Conservation (phyloP, 2,329 filamentous ascomycete species). For the Blumeria hordei region DNA sequence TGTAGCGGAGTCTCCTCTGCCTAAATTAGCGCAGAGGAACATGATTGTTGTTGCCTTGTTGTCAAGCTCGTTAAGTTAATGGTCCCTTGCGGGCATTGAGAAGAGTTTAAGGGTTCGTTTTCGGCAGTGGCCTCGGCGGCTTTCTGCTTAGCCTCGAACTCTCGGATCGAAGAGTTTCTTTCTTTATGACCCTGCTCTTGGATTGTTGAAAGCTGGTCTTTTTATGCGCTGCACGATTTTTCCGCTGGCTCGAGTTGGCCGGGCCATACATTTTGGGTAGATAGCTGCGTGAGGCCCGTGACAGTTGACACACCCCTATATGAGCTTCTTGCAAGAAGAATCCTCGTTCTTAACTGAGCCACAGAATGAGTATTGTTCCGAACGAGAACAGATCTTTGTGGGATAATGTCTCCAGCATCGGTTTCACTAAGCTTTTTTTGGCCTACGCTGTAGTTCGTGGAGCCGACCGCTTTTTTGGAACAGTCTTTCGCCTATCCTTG, state of each 20-base stretch:
- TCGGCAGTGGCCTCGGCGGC: too few species aligned
- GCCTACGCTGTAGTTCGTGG: not conserved
- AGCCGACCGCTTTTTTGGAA: too few species aligned
- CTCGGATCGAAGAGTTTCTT: too few species aligned
- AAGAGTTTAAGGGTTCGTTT: too few species aligned
- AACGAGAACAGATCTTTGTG: not conserved
- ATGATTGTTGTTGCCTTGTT: too few species aligned
- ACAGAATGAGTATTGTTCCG: not conserved
- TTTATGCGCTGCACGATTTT: not conserved
- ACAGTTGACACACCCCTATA: not conserved
- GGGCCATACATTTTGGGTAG: not conserved
- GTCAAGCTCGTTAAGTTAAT: too few species aligned
- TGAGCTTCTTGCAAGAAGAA: not conserved
- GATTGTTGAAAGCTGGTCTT: not conserved
- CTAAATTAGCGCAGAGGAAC: too few species aligned
- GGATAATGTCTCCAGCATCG: not conserved
- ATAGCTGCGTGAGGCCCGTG: not conserved
- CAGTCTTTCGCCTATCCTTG: too few species aligned
- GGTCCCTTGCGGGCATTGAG: too few species aligned
- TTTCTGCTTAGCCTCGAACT: too few species aligned
- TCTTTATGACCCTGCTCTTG: not conserved
- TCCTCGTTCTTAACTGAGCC: not conserved
- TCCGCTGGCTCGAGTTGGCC: not conserved
- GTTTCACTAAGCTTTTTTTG: not conserved
- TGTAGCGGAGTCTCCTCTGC: not conserved